Evolutionary conservation across 768 basidiomycete species (phyloP).

Genomic region (Pisolithus marmoratus): DNA sequence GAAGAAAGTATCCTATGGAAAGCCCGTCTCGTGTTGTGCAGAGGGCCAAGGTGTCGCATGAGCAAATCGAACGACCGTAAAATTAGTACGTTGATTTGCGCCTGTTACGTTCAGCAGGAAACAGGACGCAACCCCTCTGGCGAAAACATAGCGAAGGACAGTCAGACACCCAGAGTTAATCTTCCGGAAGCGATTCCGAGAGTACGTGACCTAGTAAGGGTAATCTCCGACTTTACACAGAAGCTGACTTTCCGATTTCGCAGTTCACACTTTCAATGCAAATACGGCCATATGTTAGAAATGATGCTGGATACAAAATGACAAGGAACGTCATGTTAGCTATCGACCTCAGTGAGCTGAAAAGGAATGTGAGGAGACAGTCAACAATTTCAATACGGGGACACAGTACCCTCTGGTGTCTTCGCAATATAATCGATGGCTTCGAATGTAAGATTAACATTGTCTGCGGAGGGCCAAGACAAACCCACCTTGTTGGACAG

Average conservation of each 20-base stretch:
- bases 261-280: neutral
- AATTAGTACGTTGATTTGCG: slow-evolving; percentile 28
- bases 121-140: too few species aligned
- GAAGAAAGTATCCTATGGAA: slow-evolving; percentile 57
- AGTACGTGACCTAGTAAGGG: neutral
- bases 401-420: slow-evolving; percentile 68
- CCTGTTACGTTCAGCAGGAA: too few species aligned
- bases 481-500: slow-evolving; percentile 78
- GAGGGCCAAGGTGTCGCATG: slow-evolving; percentile 51
- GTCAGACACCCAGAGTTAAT: neutral
- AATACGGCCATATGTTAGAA: slow-evolving; percentile 6
- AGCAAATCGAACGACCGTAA: slow-evolving; percentile 57
- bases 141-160: too few species aligned
- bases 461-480: neutral
- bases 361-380: slow-evolving; percentile 9
- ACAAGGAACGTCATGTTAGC: slow-evolving; percentile 5
- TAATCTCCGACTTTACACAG: neutral
- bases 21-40: slow-evolving; percentile 42
- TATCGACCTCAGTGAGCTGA: slow-evolving; percentile 41
- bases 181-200: neutral
- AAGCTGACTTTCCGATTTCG: neutral
- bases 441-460: slow-evolving; percentile 25
- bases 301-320: slow-evolving; percentile 16
- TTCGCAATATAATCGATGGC: slow-evolving; percentile 94
- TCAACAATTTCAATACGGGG: slow-evolving; percentile 5